Base-by-base conservation (phyloP, 2,329 filamentous ascomycete genomes). In the Xylaria sp. region DNA sequence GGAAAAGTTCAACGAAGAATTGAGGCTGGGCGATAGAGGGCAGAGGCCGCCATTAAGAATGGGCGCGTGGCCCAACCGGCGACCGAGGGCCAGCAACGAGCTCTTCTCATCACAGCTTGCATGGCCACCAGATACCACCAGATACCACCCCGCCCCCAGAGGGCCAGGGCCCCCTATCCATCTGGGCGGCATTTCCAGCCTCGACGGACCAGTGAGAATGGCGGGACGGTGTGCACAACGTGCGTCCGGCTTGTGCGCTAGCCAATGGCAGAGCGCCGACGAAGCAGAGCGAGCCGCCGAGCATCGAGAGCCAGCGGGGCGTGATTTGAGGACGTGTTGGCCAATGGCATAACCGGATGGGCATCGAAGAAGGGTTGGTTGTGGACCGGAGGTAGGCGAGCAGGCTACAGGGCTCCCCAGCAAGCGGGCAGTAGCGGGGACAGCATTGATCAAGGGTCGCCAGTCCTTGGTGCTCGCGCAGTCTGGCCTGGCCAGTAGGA, bases 241-340 rank as follows among this genome's bases (percentile, higher is more conserved):
- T 73, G 76, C 77, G 74, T 74, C 62, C 65, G 62, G 68, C 54
- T 55, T 60, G 72, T 49, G 52, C 18, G 33, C 70, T n/a, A 55
- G 67, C 77, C 78, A 79, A 78, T 79, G 63, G 67, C 68, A 72
- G 63, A 70, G 61, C 54, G 62, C 52, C 60, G 63, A 59, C 65
- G 64, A 51, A 62, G 62, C 61, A 74, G 64, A 74, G 77, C 77
- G 76, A 77, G 72, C 74, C 78, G 77, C 78, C 72, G 72, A 67
- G 68, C 69, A 64, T 70, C 71, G 74, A 69, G 70, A 67, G 70
- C 67, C 65, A 69, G 69, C 68, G 60, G 69, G 69, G 64, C 54
- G 66, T 78, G 77, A 78, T 79, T 78, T 71, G 75, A 52, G 25
- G 58, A 41, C 52, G 52, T 33, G 3, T 43, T 60, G 69, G 67